phyloP scores from a whole-genome alignment of 345 rosid genomes.

The Eucalyptus globulus region DNA sequence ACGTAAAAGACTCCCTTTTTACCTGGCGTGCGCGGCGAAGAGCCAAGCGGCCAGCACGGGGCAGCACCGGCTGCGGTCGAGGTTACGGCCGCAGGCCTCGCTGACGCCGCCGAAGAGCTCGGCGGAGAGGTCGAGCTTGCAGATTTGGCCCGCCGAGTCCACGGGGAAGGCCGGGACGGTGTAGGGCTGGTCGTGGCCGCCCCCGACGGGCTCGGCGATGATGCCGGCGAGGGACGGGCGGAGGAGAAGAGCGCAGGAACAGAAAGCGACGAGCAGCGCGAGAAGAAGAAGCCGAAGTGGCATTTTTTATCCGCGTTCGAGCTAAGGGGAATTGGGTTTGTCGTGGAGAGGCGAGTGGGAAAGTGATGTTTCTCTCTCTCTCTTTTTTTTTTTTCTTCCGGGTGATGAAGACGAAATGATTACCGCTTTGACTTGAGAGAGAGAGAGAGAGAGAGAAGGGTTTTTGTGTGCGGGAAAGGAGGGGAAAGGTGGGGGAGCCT shows the following conservation, averaged over 20 bases:
- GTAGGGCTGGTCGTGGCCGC: constrained; percentile 24
- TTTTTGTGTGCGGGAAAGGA: not conserved
- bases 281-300: not conserved
- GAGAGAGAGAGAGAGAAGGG: not conserved
- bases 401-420: not conserved
- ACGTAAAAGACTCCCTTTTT: not conserved
- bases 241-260: not conserved
- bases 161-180: constrained; percentile 90
- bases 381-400: not conserved
- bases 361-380: not conserved
- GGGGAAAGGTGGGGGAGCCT: not conserved
- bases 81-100: constrained; percentile 76
- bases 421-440: not conserved
- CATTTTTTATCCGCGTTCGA: not conserved
- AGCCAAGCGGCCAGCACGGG: constrained; percentile 98
- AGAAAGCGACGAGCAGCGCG: not conserved
- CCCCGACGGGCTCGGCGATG: constrained; percentile 46
- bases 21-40: constrained; percentile 88
- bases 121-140: constrained; percentile 87
- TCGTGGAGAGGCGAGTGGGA: not conserved
- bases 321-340: not conserved
- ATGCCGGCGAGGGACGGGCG: constrained; percentile 21
- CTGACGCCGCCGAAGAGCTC: constrained; percentile 97
- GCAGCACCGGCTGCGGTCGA: constrained; percentile 95
- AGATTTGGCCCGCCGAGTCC: constrained; percentile 55